Percentiles rank a stretch among this genome's conserved stretches.
Evolutionary conservation across 176 grass and related monocot genomes (phyloP).

Genomic region (Guadua angustifolia): DNA sequence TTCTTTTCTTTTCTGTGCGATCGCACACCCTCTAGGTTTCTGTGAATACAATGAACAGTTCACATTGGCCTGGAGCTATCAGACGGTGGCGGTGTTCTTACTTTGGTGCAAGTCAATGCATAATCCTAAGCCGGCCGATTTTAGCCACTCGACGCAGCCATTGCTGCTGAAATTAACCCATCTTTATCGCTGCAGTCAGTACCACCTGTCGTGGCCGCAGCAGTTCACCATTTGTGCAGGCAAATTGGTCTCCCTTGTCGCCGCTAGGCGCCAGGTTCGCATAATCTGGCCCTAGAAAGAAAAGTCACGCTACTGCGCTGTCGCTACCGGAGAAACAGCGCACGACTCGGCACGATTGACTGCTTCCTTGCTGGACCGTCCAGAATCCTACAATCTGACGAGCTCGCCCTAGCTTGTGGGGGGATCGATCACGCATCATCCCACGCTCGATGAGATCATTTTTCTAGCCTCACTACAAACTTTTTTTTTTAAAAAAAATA

Average conservation of each 20-base stretch:
- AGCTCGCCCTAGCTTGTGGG: background rate
- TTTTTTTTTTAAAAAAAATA: no score
- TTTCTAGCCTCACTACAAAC: no score
- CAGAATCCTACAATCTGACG: background rate
- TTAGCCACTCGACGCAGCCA: background rate
- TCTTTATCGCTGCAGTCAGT: constrained; percentile 10
- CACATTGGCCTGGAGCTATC: constrained; percentile 12
- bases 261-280: constrained; percentile 29
- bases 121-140: background rate
- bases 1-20: no score
- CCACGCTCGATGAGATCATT: background rate
- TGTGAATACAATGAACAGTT: constrained; percentile 34
- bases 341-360: background rate
- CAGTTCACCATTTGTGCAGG: background rate
- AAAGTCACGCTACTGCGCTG: background rate
- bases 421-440: background rate
- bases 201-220: constrained; percentile 27
- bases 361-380: background rate
- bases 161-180: background rate
- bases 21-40: background rate
- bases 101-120: constrained; percentile 33
- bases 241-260: background rate
- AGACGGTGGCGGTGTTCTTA: constrained; percentile 33
- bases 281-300: background rate
- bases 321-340: constrained; percentile 39